These are phyloP conservation scores for Globisporangium barbulae DNA, from an alignment of 352 stramenopile genomes.

Conservation along the genomic window DNA sequence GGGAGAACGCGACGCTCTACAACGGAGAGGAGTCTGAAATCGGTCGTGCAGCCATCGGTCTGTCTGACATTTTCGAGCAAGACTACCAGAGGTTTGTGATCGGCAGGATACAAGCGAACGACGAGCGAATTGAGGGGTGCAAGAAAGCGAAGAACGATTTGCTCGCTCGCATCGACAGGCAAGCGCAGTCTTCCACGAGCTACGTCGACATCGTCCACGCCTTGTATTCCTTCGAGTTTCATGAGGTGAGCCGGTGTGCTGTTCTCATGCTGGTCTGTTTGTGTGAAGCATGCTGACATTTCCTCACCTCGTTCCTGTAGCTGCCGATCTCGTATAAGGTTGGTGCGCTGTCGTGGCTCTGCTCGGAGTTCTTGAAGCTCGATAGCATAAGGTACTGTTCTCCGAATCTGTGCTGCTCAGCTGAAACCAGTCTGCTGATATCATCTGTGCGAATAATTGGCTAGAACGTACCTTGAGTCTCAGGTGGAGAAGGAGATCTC, in stretches of 20 bases:
- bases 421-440: neutral
- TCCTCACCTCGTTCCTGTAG: constrained; percentile 12
- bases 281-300: neutral
- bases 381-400: constrained; percentile 35
- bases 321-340: constrained; percentile 61
- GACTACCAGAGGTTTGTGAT: constrained; percentile 77
- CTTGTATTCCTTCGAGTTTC: constrained; percentile 67
- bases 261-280: neutral
- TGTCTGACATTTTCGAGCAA: constrained; percentile 82
- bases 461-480: constrained; percentile 45
- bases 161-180: constrained; percentile 16
- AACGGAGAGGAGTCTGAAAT: constrained; percentile 81
- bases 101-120: constrained; percentile 52
- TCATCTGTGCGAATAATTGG: neutral
- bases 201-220: constrained; percentile 66
- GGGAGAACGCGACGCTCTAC: constrained; percentile 78
- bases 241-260: constrained; percentile 32
- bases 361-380: constrained; percentile 61
- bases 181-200: constrained; percentile 30
- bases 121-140: constrained; percentile 51
- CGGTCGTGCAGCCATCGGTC: constrained; percentile 51
- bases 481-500: constrained; percentile 64
- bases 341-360: constrained; percentile 61
- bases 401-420: neutral
- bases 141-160: constrained; percentile 36